A percentile compares a stretch with the other conserved stretches of the same genome.
Conservation (phyloP, 495 filamentous ascomycete species). For the Aspergillus baeticus region DNA sequence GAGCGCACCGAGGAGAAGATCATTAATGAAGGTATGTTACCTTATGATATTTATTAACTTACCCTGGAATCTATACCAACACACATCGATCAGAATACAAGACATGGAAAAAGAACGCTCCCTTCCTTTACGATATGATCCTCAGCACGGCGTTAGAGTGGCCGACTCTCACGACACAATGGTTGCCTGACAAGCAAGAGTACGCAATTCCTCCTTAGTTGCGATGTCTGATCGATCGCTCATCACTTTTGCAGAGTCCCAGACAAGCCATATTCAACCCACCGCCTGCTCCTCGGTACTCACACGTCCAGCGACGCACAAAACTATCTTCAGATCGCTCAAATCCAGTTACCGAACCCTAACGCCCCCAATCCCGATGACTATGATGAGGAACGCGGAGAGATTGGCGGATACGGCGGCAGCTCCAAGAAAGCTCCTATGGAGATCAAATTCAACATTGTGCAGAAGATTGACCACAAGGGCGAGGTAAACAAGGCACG, state of each 20-base stretch:
- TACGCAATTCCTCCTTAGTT: constrained; percentile 32
- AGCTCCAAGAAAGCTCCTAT: constrained; percentile 63
- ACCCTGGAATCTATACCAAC: constrained; percentile 12
- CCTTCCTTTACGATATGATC: constrained; percentile 97
- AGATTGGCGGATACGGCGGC: constrained; percentile 87
- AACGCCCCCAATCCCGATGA: constrained; percentile 70
- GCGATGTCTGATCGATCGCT: constrained; percentile 15
- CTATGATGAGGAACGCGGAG: constrained; percentile 87
- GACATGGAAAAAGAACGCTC: constrained; percentile 99
- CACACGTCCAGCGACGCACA: constrained; percentile 84
- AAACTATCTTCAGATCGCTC: constrained; percentile 94
- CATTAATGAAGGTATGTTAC: constrained; percentile 79
- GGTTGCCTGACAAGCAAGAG: constrained; percentile 95
- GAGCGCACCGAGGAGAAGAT: constrained; percentile 77
- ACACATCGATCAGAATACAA: constrained; percentile 75
- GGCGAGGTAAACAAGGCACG: constrained; percentile 98
- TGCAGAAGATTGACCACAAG: constrained; percentile 94
- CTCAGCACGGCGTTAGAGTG: constrained; percentile 93
- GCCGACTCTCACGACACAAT: constrained; percentile 97
- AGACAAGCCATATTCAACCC: constrained; percentile 82
- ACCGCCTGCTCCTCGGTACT: constrained; percentile 90
- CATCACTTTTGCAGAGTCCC: constrained; percentile 53
- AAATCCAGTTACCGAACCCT: constrained; percentile 84
- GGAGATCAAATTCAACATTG: constrained; percentile 78
- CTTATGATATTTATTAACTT: neutral